These are phyloP conservation scores for Mortierella claussenii DNA, from an alignment of 192 early-diverging fungal genomes.

Conservation along the genomic window DNA sequence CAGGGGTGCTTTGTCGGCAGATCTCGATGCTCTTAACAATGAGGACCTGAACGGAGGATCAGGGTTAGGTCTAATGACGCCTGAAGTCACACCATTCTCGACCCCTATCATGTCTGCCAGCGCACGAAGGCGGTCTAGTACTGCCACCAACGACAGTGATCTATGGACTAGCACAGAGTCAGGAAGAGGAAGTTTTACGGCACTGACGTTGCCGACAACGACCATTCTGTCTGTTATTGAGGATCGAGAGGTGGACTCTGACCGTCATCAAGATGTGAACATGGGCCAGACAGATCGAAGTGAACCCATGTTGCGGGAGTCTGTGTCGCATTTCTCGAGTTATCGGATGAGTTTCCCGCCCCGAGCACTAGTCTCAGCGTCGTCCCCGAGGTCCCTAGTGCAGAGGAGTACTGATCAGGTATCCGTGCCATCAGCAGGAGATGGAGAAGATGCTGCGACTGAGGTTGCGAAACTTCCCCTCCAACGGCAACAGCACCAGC, in stretches of 20 bases:
- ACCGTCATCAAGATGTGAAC: background rate
- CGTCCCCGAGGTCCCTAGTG: no score
- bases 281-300: background rate
- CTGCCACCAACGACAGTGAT: no score
- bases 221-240: background rate
- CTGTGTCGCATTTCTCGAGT: slow-evolving; percentile 7
- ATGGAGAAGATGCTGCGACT: background rate
- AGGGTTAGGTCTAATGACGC: background rate
- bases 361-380: background rate
- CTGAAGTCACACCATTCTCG: background rate
- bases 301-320: slow-evolving; percentile 8
- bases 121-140: background rate
- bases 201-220: no score
- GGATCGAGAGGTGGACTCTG: background rate
- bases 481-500: background rate
- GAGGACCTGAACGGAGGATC: no score
- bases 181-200: no score
- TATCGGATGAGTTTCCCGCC: slow-evolving; percentile 14
- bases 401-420: no score
- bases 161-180: no score
- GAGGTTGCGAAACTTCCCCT: no score
- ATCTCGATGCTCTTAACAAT: no score
- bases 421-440: background rate
- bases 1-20: no score
- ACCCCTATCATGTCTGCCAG: background rate